Percentiles rank a stretch among this genome's conserved stretches.
Evolutionary conservation across 345 rosid species (phyloP).

Genomic region (Isatis tinctoria): DNA sequence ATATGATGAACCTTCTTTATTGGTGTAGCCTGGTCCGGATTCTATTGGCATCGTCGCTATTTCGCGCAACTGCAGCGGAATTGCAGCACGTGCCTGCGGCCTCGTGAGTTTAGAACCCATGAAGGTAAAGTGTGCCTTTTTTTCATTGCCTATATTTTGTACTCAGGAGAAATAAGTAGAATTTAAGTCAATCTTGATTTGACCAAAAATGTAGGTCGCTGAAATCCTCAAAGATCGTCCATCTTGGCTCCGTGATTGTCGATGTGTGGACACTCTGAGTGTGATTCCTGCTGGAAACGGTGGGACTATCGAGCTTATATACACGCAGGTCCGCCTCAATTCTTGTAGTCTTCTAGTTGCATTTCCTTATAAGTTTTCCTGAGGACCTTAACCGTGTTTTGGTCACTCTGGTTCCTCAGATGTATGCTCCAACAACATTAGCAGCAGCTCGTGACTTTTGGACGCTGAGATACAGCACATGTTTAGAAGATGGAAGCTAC

Average conservation of each 20-base stretch:
- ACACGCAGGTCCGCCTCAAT: conserved; percentile 61
- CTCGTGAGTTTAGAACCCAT: conserved; percentile 98
- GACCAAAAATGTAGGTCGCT: conserved; percentile 46
- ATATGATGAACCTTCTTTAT: not conserved
- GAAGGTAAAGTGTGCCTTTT: conserved; percentile 44
- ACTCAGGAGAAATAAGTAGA: not conserved
- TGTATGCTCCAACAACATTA: conserved; percentile 85
- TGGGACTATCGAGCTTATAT: conserved; percentile 82
- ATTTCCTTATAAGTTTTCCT: not conserved
- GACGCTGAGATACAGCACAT: conserved; percentile 83
- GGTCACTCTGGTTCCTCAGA: conserved; percentile 37
- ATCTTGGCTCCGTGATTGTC: conserved; percentile 96
- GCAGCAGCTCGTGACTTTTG: conserved; percentile 97
- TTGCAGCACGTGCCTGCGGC: conserved; percentile 99
- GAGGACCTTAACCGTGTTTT: not conserved
- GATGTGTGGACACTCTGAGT: conserved; percentile 66
- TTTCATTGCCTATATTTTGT: not conserved
- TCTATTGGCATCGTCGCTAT: conserved; percentile 99
- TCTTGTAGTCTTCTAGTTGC: not conserved
- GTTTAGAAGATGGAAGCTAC: conserved; percentile 90
- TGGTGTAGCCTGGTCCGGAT: conserved; percentile 98
- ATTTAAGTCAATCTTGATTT: not conserved
- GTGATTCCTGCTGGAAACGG: conserved; percentile 82
- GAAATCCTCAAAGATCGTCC: conserved; percentile 97
- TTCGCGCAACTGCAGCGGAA: conserved; percentile 94